phyloP scores from a whole-genome alignment of 768 basidiomycete genomes.

The Ramaria rubella region DNA sequence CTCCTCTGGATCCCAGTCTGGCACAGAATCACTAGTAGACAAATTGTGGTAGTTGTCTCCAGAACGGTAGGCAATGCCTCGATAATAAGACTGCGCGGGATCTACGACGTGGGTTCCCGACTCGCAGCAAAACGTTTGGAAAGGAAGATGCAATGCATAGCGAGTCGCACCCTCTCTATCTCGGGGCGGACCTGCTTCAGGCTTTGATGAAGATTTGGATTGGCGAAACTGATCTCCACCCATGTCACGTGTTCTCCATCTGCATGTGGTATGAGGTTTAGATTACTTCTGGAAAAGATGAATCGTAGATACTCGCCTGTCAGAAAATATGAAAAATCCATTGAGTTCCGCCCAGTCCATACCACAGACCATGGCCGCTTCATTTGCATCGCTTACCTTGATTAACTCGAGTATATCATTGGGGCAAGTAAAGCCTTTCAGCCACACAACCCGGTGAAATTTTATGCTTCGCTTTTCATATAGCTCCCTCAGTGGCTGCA shows the following conservation, averaged over 20 bases:
- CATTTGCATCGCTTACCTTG: slow-evolving; percentile 81
- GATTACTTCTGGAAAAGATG: background rate
- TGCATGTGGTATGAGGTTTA: slow-evolving; percentile 24
- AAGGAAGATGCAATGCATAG: slow-evolving; percentile 88
- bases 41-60: slow-evolving; percentile 79
- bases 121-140: slow-evolving; percentile 99
- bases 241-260: slow-evolving; percentile 97
- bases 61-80: slow-evolving; percentile 77
- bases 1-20: slow-evolving; percentile 65
- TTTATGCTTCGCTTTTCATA: slow-evolving; percentile 66
- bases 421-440: slow-evolving; percentile 98
- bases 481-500: slow-evolving; percentile 87
- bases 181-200: slow-evolving; percentile 87
- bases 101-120: slow-evolving; percentile 96
- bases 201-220: slow-evolving; percentile 87
- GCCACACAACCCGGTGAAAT: slow-evolving; percentile 91
- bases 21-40: slow-evolving; percentile 48
- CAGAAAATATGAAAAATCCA: slow-evolving; percentile 96
- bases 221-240: slow-evolving; percentile 98
- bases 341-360: slow-evolving; percentile 99
- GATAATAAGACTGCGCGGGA: slow-evolving; percentile 93
- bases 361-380: slow-evolving; percentile 98
- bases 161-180: slow-evolving; percentile 75
- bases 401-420: slow-evolving; percentile 96
- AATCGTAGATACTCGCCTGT: slow-evolving; percentile 52